Percentiles rank a stretch among this genome's conserved stretches.
These are phyloP conservation scores for Penicillium pancosmium DNA, from an alignment of 495 filamentous ascomycete genomes.

Conservation along the genomic window DNA sequence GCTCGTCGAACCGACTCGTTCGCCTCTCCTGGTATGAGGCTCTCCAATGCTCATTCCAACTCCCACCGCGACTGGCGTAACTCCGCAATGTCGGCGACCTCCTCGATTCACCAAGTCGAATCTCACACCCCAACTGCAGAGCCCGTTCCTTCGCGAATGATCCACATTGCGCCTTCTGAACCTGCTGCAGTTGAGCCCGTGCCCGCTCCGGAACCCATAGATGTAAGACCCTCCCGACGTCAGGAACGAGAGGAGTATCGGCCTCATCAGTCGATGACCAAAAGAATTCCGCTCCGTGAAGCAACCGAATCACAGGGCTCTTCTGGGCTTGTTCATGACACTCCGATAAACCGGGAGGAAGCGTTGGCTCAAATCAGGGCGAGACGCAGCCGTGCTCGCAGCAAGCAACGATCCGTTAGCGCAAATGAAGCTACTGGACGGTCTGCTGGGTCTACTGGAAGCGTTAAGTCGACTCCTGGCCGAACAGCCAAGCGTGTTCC, in stretches of 20 bases:
- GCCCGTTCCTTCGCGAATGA: conserved; percentile 10
- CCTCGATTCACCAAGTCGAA: conserved; percentile 16
- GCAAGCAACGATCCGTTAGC: conserved; percentile 47
- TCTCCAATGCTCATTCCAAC: conserved; percentile 2
- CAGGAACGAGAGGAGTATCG: conserved; percentile 14
- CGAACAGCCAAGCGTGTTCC: conserved; percentile 41
- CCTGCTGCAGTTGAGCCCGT: neutral
- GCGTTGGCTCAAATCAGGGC: conserved; percentile 56
- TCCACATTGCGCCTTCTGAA: conserved; percentile 8
- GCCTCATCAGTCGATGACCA: conserved; percentile 29
- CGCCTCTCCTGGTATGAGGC: conserved; percentile 9
- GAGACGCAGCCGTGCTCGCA: conserved; percentile 49
- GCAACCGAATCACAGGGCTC: conserved; percentile 27
- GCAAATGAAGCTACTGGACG: conserved; percentile 39
- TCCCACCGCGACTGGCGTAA: conserved; percentile 5
- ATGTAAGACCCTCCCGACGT: conserved; percentile 21
- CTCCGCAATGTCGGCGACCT: conserved; percentile 19
- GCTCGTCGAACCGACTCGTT: conserved; percentile 21
- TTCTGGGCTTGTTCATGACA: conserved; percentile 35
- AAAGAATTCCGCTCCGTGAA: conserved; percentile 37
- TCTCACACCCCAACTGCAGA: conserved; percentile 25
- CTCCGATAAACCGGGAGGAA: conserved; percentile 52
- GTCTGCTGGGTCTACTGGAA: conserved; percentile 27
- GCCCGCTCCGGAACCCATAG: conserved; percentile 3
- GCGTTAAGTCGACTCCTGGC: conserved; percentile 29